Percentiles rank a stretch among this genome's conserved stretches.
Evolutionary conservation across 2,329 filamentous ascomycete species (phyloP).

Genomic region (Diaporthe eres): DNA sequence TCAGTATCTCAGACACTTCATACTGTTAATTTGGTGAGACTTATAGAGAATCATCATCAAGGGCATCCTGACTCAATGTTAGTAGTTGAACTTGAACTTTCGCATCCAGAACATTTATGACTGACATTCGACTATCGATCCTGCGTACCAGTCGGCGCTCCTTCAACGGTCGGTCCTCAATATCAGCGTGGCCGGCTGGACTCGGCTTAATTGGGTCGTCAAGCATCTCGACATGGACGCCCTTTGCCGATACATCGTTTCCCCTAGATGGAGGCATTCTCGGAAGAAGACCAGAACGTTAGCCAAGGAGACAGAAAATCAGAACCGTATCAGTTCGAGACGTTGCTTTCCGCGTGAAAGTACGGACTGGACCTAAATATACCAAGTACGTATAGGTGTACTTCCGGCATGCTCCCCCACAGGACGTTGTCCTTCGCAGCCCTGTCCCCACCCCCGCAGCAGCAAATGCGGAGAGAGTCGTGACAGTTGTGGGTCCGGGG

Average conservation of each 20-base stretch:
- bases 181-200: not conserved
- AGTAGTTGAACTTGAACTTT: not conserved
- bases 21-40: not conserved
- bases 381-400: not conserved
- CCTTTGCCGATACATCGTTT: not conserved
- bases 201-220: slow-evolving; percentile 9
- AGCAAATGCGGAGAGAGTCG: not conserved
- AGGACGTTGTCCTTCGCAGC: not conserved
- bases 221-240: not conserved
- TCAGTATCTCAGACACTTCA: not conserved
- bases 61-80: not conserved
- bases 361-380: not conserved
- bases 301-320: not conserved
- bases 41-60: slow-evolving; percentile 26
- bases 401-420: not conserved
- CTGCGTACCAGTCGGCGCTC: not conserved
- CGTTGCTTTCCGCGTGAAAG: not conserved
- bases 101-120: not conserved
- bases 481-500: slow-evolving; percentile 15
- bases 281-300: not conserved
- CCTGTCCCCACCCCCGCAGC: not conserved
- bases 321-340: not conserved
- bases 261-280: not conserved
- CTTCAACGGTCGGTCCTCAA: slow-evolving; percentile 2
- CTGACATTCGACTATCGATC: slow-evolving; percentile 15